Conservation (phyloP, 1,284 basidiomycete species). For the Moniliophthora roreri region DNA sequence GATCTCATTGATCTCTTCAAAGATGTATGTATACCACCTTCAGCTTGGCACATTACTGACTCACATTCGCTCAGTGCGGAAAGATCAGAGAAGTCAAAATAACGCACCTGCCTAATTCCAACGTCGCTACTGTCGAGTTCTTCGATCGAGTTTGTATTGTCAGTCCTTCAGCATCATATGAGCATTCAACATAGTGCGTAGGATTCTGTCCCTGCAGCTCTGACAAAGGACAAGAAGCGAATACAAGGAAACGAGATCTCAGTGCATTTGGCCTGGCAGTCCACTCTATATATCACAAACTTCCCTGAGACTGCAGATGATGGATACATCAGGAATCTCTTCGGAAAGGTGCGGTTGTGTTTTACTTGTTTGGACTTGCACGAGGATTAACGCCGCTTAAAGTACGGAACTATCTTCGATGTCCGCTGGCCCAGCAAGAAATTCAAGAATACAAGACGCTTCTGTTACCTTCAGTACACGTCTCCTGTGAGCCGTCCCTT, state of each 20-base stretch:
- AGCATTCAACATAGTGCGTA: conserved; percentile 26
- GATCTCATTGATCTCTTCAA: conserved; percentile 80
- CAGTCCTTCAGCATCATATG: neutral
- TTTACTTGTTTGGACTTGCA: conserved; percentile 3
- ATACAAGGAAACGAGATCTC: conserved; percentile 72
- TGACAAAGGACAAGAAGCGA: conserved; percentile 93
- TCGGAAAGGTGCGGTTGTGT: conserved; percentile 62
- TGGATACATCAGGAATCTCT: conserved; percentile 70
- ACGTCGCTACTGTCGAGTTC: conserved; percentile 84
- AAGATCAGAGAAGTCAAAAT: conserved; percentile 78
- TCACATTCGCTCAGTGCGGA: conserved; percentile 66
- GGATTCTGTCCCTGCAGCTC: conserved; percentile 81
- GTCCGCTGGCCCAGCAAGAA: conserved; percentile 98
- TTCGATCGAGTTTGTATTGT: conserved; percentile 53
- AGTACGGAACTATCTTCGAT: conserved; percentile 92
- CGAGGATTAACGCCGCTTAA: conserved; percentile 12
- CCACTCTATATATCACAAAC: conserved; percentile 96
- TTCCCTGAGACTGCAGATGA: conserved; percentile 91
- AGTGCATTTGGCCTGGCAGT: conserved; percentile 90
- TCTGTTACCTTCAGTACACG: conserved; percentile 93
- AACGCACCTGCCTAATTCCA: conserved; percentile 50
- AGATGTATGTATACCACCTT: conserved; percentile 58
- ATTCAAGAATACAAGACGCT: conserved; percentile 86
- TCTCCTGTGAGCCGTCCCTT: conserved; percentile 60
- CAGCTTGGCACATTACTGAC: conserved; percentile 9